Conservation (phyloP, 75 land plant genomes). For the Pinus albicaulis region DNA sequence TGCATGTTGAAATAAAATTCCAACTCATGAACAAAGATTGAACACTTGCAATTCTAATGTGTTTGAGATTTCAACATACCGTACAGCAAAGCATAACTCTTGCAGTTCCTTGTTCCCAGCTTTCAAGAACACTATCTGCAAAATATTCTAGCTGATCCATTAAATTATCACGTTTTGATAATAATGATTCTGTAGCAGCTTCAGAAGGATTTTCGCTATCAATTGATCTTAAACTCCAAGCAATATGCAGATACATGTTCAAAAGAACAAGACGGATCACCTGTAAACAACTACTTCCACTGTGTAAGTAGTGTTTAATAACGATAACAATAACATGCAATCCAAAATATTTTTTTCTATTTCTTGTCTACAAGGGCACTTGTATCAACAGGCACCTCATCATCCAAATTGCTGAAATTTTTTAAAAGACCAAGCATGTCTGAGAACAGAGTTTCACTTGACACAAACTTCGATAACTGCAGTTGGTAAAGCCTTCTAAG, state of each 20-base stretch:
- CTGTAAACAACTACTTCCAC: constrained; percentile 28
- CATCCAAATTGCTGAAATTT: constrained; percentile 58
- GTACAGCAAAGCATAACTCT: constrained; percentile 47
- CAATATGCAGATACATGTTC: constrained; percentile 77
- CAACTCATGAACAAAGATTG: not conserved
- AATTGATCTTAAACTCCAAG: constrained; percentile 67
- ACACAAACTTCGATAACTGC: constrained; percentile 59
- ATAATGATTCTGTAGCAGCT: constrained; percentile 41
- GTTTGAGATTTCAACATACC: constrained; percentile 34
- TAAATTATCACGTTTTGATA: constrained; percentile 51
- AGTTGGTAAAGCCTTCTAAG: constrained; percentile 83
- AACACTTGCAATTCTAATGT: not conserved
- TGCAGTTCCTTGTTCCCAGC: constrained; percentile 24
- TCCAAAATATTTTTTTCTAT: not conserved
- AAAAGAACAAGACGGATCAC: constrained; percentile 66
- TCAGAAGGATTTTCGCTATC: constrained; percentile 57
- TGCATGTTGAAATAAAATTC: not conserved
- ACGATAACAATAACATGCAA: not conserved
- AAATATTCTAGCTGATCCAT: constrained; percentile 53
- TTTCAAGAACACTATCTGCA: constrained; percentile 31
- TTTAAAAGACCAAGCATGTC: constrained; percentile 47
- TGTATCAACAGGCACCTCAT: constrained; percentile 54
- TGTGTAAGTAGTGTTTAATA: not conserved
- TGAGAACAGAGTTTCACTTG: constrained; percentile 54
- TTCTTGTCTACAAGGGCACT: not conserved